Percentiles rank a stretch among this genome's conserved stretches.
phyloP scores from a whole-genome alignment of 805 yeast species.

The Cyberlindnera xylosilytica region DNA sequence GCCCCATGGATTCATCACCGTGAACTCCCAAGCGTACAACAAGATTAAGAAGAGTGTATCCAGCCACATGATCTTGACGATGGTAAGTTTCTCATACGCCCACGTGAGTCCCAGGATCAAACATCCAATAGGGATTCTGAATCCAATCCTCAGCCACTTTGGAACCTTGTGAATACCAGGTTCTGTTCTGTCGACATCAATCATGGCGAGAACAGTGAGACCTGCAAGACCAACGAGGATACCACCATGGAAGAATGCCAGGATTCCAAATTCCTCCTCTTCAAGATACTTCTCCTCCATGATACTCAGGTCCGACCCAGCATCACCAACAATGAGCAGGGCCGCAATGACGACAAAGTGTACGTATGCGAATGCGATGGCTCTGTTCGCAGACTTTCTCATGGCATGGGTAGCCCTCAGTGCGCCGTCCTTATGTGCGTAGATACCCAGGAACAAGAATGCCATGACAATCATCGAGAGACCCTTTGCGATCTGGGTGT shows the following conservation, averaged over 20 bases:
- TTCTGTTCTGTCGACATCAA: constrained; percentile 44
- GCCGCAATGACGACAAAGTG: constrained; percentile 53
- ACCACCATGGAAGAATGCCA: constrained; percentile 53
- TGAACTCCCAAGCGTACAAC: constrained; percentile 37
- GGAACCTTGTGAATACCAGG: constrained; percentile 30
- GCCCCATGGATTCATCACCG: constrained; percentile 26
- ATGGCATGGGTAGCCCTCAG: constrained; percentile 50
- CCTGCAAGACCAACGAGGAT: constrained; percentile 41
- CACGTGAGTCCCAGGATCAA: constrained; percentile 41
- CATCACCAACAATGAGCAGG: constrained; percentile 55
- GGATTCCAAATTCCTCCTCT: constrained; percentile 37
- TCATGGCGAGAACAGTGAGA: constrained; percentile 38
- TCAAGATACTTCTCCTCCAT: constrained; percentile 27
- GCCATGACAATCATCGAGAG: constrained; percentile 46
- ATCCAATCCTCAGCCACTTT: constrained; percentile 36
- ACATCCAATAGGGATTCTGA: constrained; percentile 40
- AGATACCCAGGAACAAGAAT: constrained; percentile 49
- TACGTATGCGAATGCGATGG: constrained; percentile 41
- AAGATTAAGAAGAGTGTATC: constrained; percentile 34
- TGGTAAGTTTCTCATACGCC: constrained; percentile 33
- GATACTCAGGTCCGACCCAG: constrained; percentile 47
- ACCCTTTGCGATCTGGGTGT: constrained; percentile 43
- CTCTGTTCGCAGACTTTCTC: constrained; percentile 44
- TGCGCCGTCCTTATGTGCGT: constrained; percentile 51
- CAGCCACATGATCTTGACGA: constrained; percentile 42